These are phyloP conservation scores for Smithsoniella earleae DNA, from an alignment of 163 green algal species.

Conservation along the genomic window DNA sequence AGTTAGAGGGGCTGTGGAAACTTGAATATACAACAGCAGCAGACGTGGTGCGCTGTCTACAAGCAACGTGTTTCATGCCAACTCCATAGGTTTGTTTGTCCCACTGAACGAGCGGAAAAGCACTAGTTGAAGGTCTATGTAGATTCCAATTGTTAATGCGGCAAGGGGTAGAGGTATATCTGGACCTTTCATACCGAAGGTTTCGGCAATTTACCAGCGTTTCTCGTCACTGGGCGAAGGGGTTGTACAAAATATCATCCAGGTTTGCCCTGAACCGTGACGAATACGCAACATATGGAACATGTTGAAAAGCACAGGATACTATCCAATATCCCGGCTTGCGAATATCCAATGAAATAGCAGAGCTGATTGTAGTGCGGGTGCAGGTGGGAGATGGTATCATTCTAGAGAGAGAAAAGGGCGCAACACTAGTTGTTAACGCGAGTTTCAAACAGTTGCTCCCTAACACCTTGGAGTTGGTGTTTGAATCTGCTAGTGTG, in stretches of 20 bases:
- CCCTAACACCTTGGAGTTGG: slow-evolving; percentile 36
- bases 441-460: slow-evolving; percentile 35
- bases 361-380: too few species aligned
- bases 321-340: too few species aligned
- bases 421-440: slow-evolving; percentile 39
- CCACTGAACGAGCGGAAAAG: too few species aligned
- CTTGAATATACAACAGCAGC: slow-evolving; percentile 67
- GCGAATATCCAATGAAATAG: too few species aligned
- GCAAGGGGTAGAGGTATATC: not conserved
- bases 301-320: too few species aligned
- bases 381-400: slow-evolving; percentile 30
- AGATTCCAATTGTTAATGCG: too few species aligned
- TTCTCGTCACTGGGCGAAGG: slow-evolving; percentile 46
- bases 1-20: slow-evolving; percentile 60
- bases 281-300: too few species aligned
- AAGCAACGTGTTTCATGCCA: too few species aligned
- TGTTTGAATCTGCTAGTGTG: slow-evolving; percentile 54
- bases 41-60: slow-evolving; percentile 45
- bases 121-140: too few species aligned
- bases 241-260: slow-evolving; percentile 69
- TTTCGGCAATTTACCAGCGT: slow-evolving; percentile 62
- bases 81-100: too few species aligned
- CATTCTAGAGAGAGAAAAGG: slow-evolving; percentile 42
- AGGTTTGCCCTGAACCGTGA: slow-evolving; percentile 48
- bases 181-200: slow-evolving; percentile 31